Base-by-base conservation (phyloP, 805 yeast species). In the Hyphopichia homilentoma region DNA sequence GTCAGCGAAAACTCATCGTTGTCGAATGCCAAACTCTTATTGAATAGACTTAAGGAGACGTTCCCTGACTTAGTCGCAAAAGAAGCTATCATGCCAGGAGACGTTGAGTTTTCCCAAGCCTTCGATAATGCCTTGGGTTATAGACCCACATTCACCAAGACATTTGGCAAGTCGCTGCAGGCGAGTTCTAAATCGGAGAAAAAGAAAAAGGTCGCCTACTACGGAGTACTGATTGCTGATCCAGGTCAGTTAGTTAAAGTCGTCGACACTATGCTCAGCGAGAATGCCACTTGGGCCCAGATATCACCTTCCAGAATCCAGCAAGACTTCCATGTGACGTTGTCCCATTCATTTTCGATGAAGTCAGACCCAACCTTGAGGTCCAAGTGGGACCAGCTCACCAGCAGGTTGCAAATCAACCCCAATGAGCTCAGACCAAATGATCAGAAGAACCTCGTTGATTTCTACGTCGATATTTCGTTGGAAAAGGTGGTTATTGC, bases 261-360 rank as follows among this genome's bases (percentile, higher is more conserved):
- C 5, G 19, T 48, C 2, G 38, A 36, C 4, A 7, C 13, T 1
- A 12, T 30, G 5, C 18, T 48, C 1, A 38, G 34, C 5, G 19
- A 28, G 4, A 16, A 38, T 20, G 17, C 19, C 21, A 36, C 48
- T 15, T 61, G 59, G 59, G 29, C 35, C 21, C 22, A 21, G 3
- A 36, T 75, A 8, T 42, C 59, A 21, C 32, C 48, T 1, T 34
- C 29, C 0, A 55, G 78, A 21, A 52, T 81, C 1, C 85, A 78
- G 41, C 31, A 49, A 0, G 65, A 65, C 18, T 79, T 84, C 43
- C 95, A 85, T 48, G 72, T 84, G 3, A 86, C 95, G 0, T 48
- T 84, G 27, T 65, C 75, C 4, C 94, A 84, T 48, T 22, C 43
- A 3, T 38, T 43, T 5, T 9, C 40, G 1, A 16, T 43, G 7